Evolutionary conservation across 2,329 filamentous ascomycete species (phyloP).

Genomic region (Stromatinia cepivora): DNA sequence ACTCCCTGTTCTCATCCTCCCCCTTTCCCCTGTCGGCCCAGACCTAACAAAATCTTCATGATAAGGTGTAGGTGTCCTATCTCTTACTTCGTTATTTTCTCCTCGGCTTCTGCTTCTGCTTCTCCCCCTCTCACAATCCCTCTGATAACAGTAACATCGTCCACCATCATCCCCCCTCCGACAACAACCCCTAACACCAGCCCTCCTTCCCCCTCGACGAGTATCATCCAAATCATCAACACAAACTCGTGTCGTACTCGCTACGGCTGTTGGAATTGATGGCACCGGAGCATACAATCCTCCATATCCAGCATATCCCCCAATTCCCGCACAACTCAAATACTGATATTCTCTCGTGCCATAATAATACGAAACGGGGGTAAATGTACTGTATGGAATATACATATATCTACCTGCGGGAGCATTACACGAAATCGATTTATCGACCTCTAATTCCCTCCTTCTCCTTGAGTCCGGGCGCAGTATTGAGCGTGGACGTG

Average conservation of each 20-base stretch:
- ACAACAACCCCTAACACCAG: background rate
- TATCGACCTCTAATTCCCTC: background rate
- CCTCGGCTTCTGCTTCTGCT: background rate
- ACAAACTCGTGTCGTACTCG: too few species aligned
- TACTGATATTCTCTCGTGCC: too few species aligned
- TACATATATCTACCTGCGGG: background rate
- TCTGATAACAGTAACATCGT: background rate
- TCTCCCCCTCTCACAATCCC: background rate
- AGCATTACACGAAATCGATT: background rate
- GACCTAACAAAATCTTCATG: conserved; percentile 57
- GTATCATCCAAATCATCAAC: too few species aligned
- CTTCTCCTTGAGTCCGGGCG: background rate
- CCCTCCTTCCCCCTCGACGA: too few species aligned
- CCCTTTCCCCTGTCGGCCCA: conserved; percentile 60
- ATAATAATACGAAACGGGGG: too few species aligned
- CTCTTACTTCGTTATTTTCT: conserved; percentile 59
- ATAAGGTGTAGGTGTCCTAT: conserved; percentile 49
- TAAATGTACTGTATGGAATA: too few species aligned
- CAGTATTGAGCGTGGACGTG: background rate
- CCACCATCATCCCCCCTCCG: background rate
- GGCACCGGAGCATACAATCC: too few species aligned
- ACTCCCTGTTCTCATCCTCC: conserved; percentile 54
- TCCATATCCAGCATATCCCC: too few species aligned
- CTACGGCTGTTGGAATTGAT: too few species aligned
- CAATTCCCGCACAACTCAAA: too few species aligned